Conservation (phyloP, 2,329 filamentous ascomycete species). For the Fusarium vanettenii region DNA sequence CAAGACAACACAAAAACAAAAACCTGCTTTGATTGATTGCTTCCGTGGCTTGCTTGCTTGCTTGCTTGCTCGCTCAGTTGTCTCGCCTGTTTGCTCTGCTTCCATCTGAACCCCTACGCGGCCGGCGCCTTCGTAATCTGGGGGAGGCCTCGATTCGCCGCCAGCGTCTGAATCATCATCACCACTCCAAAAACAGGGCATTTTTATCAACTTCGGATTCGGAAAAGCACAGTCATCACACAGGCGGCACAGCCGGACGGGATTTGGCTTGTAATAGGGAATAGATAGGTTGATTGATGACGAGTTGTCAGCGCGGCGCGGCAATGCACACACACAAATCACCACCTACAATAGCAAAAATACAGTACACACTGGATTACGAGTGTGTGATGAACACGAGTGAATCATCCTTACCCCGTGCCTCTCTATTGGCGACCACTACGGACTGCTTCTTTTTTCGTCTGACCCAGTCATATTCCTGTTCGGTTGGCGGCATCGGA, state of each 20-base stretch:
- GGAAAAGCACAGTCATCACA: constrained; percentile 31
- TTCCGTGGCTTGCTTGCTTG: background rate
- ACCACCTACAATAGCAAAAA: background rate
- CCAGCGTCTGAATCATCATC: constrained; percentile 25
- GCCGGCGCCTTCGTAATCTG: constrained; percentile 19
- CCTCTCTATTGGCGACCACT: constrained; percentile 26
- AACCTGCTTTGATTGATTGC: constrained; percentile 14
- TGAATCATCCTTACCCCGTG: constrained; percentile 21
- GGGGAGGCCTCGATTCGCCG: constrained; percentile 25
- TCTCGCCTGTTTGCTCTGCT: background rate
- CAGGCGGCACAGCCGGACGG: constrained; percentile 21
- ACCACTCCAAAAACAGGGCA: constrained; percentile 2
- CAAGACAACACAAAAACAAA: constrained; percentile 17
- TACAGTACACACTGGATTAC: background rate
- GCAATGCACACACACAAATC: constrained; percentile 8
- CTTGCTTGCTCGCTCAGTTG: background rate
- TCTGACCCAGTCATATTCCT: background rate
- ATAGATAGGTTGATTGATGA: constrained; percentile 19
- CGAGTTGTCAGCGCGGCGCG: constrained; percentile 25
- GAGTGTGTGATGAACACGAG: constrained; percentile 12
- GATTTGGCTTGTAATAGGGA: background rate
- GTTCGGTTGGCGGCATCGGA: background rate
- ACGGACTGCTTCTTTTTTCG: constrained; percentile 15
- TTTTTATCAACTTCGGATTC: constrained; percentile 1
- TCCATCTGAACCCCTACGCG: background rate